Conservation (phyloP, 257 asterid genomes). For the Buddleja alternifolia region DNA sequence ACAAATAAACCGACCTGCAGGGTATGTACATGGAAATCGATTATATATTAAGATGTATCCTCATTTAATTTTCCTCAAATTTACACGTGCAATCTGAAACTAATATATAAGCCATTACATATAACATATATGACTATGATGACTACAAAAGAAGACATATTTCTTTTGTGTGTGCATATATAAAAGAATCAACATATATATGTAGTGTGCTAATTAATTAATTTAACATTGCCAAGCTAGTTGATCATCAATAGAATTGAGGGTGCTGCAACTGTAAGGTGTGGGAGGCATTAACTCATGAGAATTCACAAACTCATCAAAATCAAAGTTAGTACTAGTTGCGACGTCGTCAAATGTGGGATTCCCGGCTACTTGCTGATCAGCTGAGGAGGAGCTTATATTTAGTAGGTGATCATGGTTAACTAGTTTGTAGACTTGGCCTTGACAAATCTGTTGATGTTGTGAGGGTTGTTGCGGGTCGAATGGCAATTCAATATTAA, state of each 20-base stretch:
- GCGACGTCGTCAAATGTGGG: slow-evolving; percentile 33
- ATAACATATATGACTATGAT: too few species aligned
- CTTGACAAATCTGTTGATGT: slow-evolving; percentile 27
- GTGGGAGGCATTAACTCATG: slow-evolving; percentile 49
- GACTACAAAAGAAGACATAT: too few species aligned
- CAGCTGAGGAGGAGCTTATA: slow-evolving; percentile 1
- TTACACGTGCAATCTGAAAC: too few species aligned
- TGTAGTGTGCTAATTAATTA: too few species aligned
- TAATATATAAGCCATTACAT: too few species aligned
- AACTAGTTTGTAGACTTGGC: slow-evolving; percentile 20
- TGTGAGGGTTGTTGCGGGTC: slow-evolving; percentile 27
- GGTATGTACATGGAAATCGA: too few species aligned
- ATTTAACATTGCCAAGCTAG: slow-evolving; percentile 64
- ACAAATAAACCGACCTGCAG: too few species aligned
- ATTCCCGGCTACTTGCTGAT: slow-evolving; percentile 22
- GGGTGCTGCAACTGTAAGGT: slow-evolving; percentile 35
- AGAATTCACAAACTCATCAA: slow-evolving; percentile 64
- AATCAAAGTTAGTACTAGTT: slow-evolving; percentile 47
- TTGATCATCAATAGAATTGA: slow-evolving; percentile 57
- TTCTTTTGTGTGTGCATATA: too few species aligned
- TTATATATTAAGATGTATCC: too few species aligned
- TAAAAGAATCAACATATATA: too few species aligned
- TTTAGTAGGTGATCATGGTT: slow-evolving; percentile 20
- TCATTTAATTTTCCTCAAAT: too few species aligned
- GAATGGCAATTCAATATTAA: slow-evolving; percentile 14